A percentile compares a stretch with the other conserved stretches of the same genome.
These are phyloP conservation scores for Yamadazyma paraphyllophila DNA, from an alignment of 805 yeast species.

Conservation along the genomic window DNA sequence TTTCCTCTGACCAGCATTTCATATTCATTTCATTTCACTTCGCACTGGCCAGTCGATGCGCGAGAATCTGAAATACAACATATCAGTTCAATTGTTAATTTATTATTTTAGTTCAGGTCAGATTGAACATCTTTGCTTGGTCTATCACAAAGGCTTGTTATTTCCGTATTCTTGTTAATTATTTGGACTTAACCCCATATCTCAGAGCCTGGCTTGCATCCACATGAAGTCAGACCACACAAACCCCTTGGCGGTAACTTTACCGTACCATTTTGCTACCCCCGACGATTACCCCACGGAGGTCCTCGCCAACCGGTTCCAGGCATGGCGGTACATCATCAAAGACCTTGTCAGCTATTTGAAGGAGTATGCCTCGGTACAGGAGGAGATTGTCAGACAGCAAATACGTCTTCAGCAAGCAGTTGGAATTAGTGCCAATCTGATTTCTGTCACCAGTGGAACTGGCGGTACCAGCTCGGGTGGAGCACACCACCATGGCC, in stretches of 20 bases:
- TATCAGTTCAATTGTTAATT: too few species aligned
- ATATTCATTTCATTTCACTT: too few species aligned
- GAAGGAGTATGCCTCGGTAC: conserved; percentile 76
- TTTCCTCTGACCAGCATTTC: too few species aligned
- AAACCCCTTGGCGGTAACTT: conserved; percentile 40
- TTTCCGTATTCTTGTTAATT: too few species aligned
- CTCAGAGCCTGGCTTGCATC: background rate
- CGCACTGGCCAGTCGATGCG: too few species aligned
- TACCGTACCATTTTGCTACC: conserved; percentile 35
- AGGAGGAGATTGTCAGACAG: conserved; percentile 85
- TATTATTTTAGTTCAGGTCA: too few species aligned
- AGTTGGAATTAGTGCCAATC: conserved; percentile 34
- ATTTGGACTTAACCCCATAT: too few species aligned
- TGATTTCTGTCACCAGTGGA: conserved; percentile 13
- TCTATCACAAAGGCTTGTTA: too few species aligned
- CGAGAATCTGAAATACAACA: too few species aligned
- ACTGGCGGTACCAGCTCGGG: conserved; percentile 1
- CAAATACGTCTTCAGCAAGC: conserved; percentile 80
- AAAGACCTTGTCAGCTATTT: conserved; percentile 73
- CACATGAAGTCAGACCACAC: conserved; percentile 16
- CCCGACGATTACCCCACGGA: conserved; percentile 71
- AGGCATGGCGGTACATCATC: conserved; percentile 81
- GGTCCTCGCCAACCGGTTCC: conserved; percentile 75
- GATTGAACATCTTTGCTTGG: too few species aligned
- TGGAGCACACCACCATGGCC: conserved; percentile 9